Percentiles rank a stretch among this genome's conserved stretches.
Conservation (phyloP, 192 early-diverging fungal species). For the Coemansia sp. region DNA sequence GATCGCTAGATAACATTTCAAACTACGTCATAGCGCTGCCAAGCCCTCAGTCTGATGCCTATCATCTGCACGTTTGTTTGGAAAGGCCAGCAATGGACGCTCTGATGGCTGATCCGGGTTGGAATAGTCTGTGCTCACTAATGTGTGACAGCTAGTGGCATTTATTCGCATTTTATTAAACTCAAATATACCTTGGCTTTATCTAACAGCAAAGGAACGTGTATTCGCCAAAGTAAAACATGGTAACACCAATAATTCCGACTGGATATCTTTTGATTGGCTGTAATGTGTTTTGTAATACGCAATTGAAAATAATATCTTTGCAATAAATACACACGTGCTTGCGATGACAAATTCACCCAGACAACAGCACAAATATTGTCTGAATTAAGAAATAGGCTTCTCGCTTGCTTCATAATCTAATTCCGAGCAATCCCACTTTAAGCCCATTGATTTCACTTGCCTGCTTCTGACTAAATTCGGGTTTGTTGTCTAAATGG, state of each 20-base stretch:
- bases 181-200: conserved; percentile 49
- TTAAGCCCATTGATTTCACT: not conserved
- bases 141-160: not conserved
- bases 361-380: too few species aligned
- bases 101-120: not conserved
- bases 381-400: too few species aligned
- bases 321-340: too few species aligned
- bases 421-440: not conserved
- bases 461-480: too few species aligned
- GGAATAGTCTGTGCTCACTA: not conserved
- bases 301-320: conserved; percentile 22
- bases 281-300: too few species aligned
- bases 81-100: not conserved
- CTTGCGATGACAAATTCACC: too few species aligned
- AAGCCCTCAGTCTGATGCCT: not conserved
- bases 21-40: not conserved
- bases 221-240: conserved; percentile 13
- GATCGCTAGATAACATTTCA: not conserved
- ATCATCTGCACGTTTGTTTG: not conserved
- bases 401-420: too few species aligned
- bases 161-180: conserved; percentile 1
- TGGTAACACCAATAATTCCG: too few species aligned
- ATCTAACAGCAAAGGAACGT: conserved; percentile 43
- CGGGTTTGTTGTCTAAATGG: too few species aligned
- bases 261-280: too few species aligned